A percentile compares a stretch with the other conserved stretches of the same genome.
Conservation (phyloP, 2,329 filamentous ascomycete species). For the Cyphellophora europaea region DNA sequence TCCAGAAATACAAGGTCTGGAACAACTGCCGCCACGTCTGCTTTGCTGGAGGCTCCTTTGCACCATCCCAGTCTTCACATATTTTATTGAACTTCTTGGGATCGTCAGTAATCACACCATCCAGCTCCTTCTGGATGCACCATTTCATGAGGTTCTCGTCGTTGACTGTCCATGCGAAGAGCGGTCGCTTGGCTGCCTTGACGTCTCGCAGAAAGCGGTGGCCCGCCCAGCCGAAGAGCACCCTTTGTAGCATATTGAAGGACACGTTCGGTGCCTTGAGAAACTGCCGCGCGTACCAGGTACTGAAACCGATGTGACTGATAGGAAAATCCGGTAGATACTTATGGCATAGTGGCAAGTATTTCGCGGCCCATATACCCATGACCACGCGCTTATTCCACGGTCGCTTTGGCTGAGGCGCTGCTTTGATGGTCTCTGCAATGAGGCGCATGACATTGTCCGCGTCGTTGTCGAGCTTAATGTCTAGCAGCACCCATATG, state of each 20-base stretch:
- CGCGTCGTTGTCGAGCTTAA: slow-evolving; percentile 54
- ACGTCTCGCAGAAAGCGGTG: slow-evolving; percentile 55
- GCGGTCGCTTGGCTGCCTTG: slow-evolving; percentile 43
- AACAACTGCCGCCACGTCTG: slow-evolving; percentile 14
- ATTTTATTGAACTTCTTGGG: slow-evolving; percentile 48
- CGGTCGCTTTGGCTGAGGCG: slow-evolving; percentile 37
- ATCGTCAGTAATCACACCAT: slow-evolving; percentile 82
- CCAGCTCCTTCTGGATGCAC: slow-evolving; percentile 56
- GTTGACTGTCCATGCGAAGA: slow-evolving; percentile 86
- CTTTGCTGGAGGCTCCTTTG: slow-evolving; percentile 8
- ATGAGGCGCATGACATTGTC: slow-evolving; percentile 63
- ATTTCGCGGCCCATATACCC: slow-evolving; percentile 72
- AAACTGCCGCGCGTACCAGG: slow-evolving; percentile 59
- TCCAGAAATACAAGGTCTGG: slow-evolving; percentile 13
- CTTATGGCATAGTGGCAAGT: slow-evolving; percentile 53
- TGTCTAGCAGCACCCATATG: slow-evolving; percentile 77
- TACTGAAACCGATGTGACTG: slow-evolving; percentile 33
- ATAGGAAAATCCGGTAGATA: slow-evolving; percentile 36
- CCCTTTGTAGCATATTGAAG: slow-evolving; percentile 67
- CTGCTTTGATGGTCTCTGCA: slow-evolving; percentile 50
- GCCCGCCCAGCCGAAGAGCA: slow-evolving; percentile 61
- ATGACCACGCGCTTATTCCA: slow-evolving; percentile 70
- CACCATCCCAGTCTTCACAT: slow-evolving; percentile 16
- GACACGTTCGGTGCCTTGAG: slow-evolving; percentile 57
- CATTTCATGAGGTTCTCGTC: slow-evolving; percentile 70